These are phyloP conservation scores for Hymenoscyphus occultus DNA, from an alignment of 2,329 filamentous ascomycete genomes.

Conservation along the genomic window DNA sequence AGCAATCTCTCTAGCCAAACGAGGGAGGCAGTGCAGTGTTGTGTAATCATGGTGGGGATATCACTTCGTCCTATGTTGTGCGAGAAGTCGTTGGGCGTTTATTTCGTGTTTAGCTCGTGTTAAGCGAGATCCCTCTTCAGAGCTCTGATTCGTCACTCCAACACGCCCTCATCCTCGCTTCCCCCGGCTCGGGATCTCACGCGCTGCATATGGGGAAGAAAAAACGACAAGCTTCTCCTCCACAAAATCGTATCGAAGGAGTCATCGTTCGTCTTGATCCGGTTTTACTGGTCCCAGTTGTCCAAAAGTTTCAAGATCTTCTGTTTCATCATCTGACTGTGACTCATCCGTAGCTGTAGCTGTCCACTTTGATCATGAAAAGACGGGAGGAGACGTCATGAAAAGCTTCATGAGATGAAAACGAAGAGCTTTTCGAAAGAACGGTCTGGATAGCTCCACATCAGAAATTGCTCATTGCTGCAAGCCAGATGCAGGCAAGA, in stretches of 20 bases:
- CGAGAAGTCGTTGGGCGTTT: conserved; percentile 19
- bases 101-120: conserved; percentile 35
- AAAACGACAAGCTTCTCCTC: conserved; percentile 13
- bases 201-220: conserved; percentile 29
- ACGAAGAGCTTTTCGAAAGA: conserved; percentile 11
- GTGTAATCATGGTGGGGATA: background rate
- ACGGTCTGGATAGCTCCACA: background rate
- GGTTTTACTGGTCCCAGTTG: conserved; percentile 5
- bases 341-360: conserved; percentile 31
- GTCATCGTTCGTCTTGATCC: conserved; percentile 25
- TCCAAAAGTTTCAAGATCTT: conserved; percentile 29
- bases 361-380: conserved; percentile 21
- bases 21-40: background rate
- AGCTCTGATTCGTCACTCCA: conserved; percentile 22
- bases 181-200: conserved; percentile 16
- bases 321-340: conserved; percentile 29
- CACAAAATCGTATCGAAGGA: conserved; percentile 20
- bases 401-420: conserved; percentile 13
- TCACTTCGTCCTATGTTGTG: conserved; percentile 6
- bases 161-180: conserved; percentile 28
- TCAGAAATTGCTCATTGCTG: conserved; percentile 1
- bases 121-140: conserved; percentile 20
- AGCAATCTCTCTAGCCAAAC: background rate
- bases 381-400: conserved; percentile 26
- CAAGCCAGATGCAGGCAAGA: conserved; percentile 10